A percentile compares a stretch with the other conserved stretches of the same genome.
Evolutionary conservation across 2,329 filamentous ascomycete species (phyloP).

Genomic region (Xylaria sp.): DNA sequence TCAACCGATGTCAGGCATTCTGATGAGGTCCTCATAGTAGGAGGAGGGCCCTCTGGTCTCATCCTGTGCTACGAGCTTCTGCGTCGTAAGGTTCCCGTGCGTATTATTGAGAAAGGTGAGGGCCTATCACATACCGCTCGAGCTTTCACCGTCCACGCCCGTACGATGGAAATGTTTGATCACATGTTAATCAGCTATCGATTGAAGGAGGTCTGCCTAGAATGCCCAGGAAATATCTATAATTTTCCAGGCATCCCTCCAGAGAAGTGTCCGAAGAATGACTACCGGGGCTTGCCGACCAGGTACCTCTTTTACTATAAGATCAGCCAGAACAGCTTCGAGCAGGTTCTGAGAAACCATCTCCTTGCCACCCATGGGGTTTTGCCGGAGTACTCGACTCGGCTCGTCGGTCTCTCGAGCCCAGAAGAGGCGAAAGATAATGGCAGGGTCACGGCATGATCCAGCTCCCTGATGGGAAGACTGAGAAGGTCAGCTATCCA

Average conservation of each 20-base stretch:
- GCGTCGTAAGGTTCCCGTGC: constrained; percentile 8
- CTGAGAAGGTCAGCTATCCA: constrained; percentile 10
- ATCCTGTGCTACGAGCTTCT: constrained; percentile 20
- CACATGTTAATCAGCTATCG: constrained; percentile 11
- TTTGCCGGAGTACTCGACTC: constrained; percentile 4
- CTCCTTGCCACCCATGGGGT: constrained; percentile 7
- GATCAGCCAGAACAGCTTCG: constrained; percentile 18
- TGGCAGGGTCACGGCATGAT: not conserved
- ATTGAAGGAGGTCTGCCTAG: constrained; percentile 13
- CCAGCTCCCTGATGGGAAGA: not conserved
- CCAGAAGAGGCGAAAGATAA: not conserved
- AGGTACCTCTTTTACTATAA: constrained; percentile 20
- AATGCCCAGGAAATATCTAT: constrained; percentile 14
- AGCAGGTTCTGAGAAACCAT: constrained; percentile 15
- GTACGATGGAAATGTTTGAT: constrained; percentile 20
- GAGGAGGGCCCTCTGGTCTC: constrained; percentile 10
- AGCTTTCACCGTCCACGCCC: constrained; percentile 10
- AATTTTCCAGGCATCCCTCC: constrained; percentile 11
- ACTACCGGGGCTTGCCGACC: constrained; percentile 1
- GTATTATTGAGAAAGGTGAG: constrained; percentile 4
- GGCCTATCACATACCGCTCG: constrained; percentile 9
- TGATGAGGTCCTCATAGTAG: constrained; percentile 14
- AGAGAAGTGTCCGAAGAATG: constrained; percentile 12
- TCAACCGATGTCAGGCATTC: constrained; percentile 10
- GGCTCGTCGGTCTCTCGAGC: constrained; percentile 1